phyloP scores from a whole-genome alignment of 2,329 filamentous ascomycete species.

The Dothiorella sarmentorum region DNA sequence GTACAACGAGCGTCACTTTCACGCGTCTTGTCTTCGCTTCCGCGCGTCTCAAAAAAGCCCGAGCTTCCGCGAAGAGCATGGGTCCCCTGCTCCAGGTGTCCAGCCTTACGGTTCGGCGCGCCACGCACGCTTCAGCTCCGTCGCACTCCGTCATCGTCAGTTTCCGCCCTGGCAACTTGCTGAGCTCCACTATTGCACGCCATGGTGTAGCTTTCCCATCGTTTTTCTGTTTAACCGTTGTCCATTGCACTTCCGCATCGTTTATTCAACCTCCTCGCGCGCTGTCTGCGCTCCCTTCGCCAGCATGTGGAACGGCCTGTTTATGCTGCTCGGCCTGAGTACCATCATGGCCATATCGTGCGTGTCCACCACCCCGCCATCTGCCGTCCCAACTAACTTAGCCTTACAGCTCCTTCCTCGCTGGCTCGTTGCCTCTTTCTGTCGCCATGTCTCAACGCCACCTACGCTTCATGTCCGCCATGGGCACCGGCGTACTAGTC shows the following conservation, averaged over 20 bases:
- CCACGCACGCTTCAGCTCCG: neutral
- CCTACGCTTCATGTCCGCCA: constrained; percentile 81
- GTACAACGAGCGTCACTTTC: neutral
- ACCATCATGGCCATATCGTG: constrained; percentile 64
- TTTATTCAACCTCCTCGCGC: neutral
- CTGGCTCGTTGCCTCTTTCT: constrained; percentile 84
- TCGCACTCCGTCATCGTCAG: constrained; percentile 9
- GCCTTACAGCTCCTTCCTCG: constrained; percentile 77
- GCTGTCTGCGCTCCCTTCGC: constrained; percentile 16
- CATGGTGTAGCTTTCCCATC: neutral
- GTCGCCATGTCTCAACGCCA: constrained; percentile 84
- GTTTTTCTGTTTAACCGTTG: neutral
- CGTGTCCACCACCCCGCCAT: constrained; percentile 7
- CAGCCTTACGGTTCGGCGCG: constrained; percentile 6
- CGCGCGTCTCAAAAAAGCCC: neutral
- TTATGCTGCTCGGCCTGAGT: constrained; percentile 63
- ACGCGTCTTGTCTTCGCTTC: neutral
- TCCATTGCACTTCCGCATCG: neutral
- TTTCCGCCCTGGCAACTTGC: constrained; percentile 4
- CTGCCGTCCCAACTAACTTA: neutral
- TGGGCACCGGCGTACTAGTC: constrained; percentile 90
- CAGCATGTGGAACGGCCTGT: constrained; percentile 59
- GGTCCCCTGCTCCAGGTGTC: neutral
- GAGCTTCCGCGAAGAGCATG: neutral
- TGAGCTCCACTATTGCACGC: neutral